Evolutionary conservation across 2,329 filamentous ascomycete genomes (phyloP), one percentile per base, ranked within the genome.

Genomic region (Clarireedia monteithiana): DNA sequence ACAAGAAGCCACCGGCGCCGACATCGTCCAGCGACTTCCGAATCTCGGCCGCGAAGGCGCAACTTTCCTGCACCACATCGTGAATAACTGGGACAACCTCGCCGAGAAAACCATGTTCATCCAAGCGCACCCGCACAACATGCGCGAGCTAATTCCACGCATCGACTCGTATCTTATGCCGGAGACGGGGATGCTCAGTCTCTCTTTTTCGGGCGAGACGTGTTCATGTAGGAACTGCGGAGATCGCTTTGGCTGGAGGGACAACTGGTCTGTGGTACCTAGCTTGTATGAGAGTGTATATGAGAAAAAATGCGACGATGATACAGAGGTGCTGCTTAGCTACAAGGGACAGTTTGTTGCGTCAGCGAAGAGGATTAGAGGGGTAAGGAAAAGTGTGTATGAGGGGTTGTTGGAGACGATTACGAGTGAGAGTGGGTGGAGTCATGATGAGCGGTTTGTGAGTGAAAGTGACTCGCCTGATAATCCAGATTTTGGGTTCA

Each of bases 291-390:
- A 67, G 23, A 60, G 63, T 36, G 63, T 68, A 15, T 67, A 70
- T 50, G 60, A 60, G 3, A 36, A 48, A 5, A 17, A 53, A 20
- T 66, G 64, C 38, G 48, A 53, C 63, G 52, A 64, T 56, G 20
- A 46, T 15, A 54, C 52, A 14, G 6, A 24, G n/a, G 66, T 76
- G 3, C 63, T 71, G 1, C 62, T 77, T 7, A 71, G 71, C 7
- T 78, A 76, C 63, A 74, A 75, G 58, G 76, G 75, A 2, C 75
- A 77, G 58, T 78, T 79, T 59, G 66, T 78, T 27, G 74, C 71
- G 2, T 75, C 73, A 4, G 73, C 71, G 0, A 63, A 63, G n/a
- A 69, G 77, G 1, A 74, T 78, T 6, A 67, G 74, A 6, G 72
- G 66, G 0, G 57, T 66, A 4, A 27, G 20, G 5, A 64, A 53